Evolutionary conservation across 139 green algal species (phyloP), one percentile per base, ranked within the genome.

Genomic region (Mesotaenium endlicherianum): DNA sequence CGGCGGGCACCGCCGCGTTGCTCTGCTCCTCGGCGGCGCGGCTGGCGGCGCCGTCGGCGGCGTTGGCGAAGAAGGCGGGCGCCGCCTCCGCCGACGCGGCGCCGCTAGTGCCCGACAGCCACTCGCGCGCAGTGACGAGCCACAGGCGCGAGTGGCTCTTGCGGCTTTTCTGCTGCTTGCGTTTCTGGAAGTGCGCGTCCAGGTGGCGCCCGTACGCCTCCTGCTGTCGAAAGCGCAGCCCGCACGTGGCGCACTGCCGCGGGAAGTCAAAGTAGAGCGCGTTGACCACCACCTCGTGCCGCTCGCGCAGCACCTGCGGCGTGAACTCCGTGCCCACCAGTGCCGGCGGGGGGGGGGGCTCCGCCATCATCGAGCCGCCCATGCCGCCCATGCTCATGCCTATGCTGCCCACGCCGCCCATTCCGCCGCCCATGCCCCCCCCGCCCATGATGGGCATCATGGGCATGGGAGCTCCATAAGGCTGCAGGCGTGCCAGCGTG

Each of bases 231-330:
- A 86, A 86, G n/a, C 80, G 78, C 41, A 76, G 57, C 16, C 80
- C 80, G 44, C 80, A 86, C 16, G 71, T 86, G 43, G 45, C 50
- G 60, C 80, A 86, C 74, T 86, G 80, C 49, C 38, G 44, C 11
- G 47, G 43, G 34, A 86, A 85, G 44, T 81, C 80, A 43, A 57
- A 84, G 38, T 86, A 86, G 2, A 86, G 80, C 74, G 74, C 74
- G 8, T 43, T 38, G 8, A 86, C 38, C 6, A 60, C 80, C 36
- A 16, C 20, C 44, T 74, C 40, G 17, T 85, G 80, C 5, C 71
- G 30, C 36, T 41, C 36, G 39, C 50, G 42, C 14, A 85, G 39
- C 38, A 68, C 38, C 39, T 82, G 42, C 60, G 78, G 75, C 47
- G 38, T 39, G 38, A 82, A 77, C 50, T 82, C 75, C 11, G 42